These are phyloP conservation scores for Butyriboletus loyo DNA, from an alignment of 768 basidiomycete species.

Conservation along the genomic window DNA sequence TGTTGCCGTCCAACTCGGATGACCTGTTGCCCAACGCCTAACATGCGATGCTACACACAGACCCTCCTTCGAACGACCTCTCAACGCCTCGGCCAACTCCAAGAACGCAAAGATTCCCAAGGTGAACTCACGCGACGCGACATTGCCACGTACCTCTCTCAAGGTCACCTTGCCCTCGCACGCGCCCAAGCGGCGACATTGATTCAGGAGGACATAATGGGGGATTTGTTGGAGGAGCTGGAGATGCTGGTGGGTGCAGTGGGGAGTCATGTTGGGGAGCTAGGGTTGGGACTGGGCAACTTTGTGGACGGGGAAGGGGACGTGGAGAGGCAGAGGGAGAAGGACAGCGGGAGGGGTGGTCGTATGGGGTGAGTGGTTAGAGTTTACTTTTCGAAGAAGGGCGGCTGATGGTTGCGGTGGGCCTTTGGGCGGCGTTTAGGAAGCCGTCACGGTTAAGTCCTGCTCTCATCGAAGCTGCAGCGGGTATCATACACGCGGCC, in stretches of 20 bases:
- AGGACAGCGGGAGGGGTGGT: conserved; percentile 11
- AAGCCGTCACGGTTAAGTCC: conserved; percentile 41
- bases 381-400: neutral
- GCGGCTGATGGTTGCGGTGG: conserved; percentile 3
- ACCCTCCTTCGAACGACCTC: conserved; percentile 60
- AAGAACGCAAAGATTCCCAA: conserved; percentile 66
- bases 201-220: conserved; percentile 58
- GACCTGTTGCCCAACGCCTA: neutral
- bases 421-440: conserved; percentile 25
- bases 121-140: conserved; percentile 61
- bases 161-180: conserved; percentile 59
- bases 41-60: conserved; percentile 33
- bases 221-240: conserved; percentile 60
- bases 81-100: conserved; percentile 65
- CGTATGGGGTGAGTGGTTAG: conserved; percentile 31
- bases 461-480: conserved; percentile 59
- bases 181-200: conserved; percentile 70
- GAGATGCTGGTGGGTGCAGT: conserved; percentile 67
- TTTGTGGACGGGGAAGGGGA: neutral
- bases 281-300: conserved; percentile 34
- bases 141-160: conserved; percentile 62
- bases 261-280: conserved; percentile 53
- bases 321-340: neutral
- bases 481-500: conserved; percentile 63
- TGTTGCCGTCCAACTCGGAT: neutral